These are phyloP conservation scores for Prinsepia uniflora DNA, from an alignment of 306 rosid species.

Conservation along the genomic window DNA sequence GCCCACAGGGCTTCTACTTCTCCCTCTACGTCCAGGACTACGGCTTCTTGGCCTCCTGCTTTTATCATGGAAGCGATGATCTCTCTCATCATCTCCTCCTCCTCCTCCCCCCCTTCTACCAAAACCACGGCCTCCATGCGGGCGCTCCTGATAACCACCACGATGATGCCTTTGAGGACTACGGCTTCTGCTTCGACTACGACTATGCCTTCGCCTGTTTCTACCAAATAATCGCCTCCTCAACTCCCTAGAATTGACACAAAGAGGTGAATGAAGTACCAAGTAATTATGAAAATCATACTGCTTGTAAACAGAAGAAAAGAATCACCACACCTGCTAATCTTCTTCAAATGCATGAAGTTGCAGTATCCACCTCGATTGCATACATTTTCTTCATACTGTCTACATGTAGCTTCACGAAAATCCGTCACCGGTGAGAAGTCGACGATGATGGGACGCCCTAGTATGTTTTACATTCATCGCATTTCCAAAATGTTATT, in stretches of 20 bases:
- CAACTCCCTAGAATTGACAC: conserved; percentile 61
- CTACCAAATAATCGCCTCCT: conserved; percentile 82
- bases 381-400: conserved; percentile 97
- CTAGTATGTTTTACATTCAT: conserved; percentile 31
- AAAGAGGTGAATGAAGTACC: neutral
- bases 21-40: conserved; percentile 76
- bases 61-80: conserved; percentile 59
- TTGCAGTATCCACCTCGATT: conserved; percentile 98
- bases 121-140: conserved; percentile 56
- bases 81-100: conserved; percentile 77
- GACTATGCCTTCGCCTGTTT: conserved; percentile 63
- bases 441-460: conserved; percentile 94
- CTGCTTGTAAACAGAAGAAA: neutral
- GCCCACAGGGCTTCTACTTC: conserved; percentile 88
- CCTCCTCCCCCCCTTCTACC: conserved; percentile 92
- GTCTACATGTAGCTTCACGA: conserved; percentile 99
- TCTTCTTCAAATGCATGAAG: conserved; percentile 96
- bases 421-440: conserved; percentile 98
- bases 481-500: conserved; percentile 18
- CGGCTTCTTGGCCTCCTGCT: conserved; percentile 82
- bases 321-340: conserved; percentile 57
- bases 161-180: conserved; percentile 71
- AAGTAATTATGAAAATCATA: neutral
- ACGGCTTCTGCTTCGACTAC: conserved; percentile 69
- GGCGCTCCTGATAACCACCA: conserved; percentile 62